phyloP scores from a whole-genome alignment of 148 eudicot genomes.

The Cornus kousa region DNA sequence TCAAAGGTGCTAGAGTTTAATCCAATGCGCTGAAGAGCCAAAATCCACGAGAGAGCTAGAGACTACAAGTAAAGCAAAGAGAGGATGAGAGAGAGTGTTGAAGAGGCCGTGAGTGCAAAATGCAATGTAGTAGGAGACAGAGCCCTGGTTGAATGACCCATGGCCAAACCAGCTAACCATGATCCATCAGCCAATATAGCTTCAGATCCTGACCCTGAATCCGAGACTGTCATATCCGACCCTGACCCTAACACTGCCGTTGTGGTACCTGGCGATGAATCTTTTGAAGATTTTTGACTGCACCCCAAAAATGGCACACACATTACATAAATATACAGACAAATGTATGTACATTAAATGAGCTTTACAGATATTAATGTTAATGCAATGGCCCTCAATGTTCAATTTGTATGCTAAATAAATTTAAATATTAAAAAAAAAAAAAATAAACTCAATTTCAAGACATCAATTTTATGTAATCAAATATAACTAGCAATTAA shows the following conservation, averaged over 20 bases:
- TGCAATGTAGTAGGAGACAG: constrained; percentile 8
- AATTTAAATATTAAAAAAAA: too few species aligned
- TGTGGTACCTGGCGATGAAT: constrained; percentile 34
- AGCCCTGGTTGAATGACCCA: constrained; percentile 60
- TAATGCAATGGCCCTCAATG: too few species aligned
- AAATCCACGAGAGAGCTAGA: neutral
- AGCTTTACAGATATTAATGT: neutral
- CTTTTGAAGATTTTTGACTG: constrained; percentile 84
- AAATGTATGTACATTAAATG: neutral
- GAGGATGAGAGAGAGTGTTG: constrained; percentile 11
- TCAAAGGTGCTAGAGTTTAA: neutral
- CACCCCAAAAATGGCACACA: constrained; percentile 8
- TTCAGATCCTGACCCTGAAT: constrained; percentile 23
- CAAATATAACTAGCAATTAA: too few species aligned
- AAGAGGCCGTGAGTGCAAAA: constrained; percentile 25
- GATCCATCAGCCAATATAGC: constrained; percentile 70
- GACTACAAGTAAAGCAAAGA: constrained; percentile 22
- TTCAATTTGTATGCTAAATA: too few species aligned
- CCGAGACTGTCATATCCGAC: neutral
- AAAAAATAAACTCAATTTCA: too few species aligned
- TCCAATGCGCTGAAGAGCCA: neutral
- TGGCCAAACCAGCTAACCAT: constrained; percentile 82
- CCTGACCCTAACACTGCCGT: constrained; percentile 22
- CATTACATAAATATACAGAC: too few species aligned
- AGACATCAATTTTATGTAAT: too few species aligned